phyloP scores from a whole-genome alignment of 2,329 filamentous ascomycete species.

The Stemphylium beticola region DNA sequence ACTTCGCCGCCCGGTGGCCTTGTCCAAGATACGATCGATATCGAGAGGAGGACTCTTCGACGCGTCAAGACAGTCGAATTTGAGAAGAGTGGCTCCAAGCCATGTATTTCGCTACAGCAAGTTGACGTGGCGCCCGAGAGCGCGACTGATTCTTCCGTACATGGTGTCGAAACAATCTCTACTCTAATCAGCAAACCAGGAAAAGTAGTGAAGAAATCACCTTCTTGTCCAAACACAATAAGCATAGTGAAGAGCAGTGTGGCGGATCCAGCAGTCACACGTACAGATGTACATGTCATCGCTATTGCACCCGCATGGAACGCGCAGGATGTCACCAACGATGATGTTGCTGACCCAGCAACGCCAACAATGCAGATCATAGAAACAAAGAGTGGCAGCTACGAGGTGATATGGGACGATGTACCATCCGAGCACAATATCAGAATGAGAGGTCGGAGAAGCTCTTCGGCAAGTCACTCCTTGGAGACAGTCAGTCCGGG shows the following conservation, averaged over 20 bases:
- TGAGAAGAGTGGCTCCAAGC: slow-evolving; percentile 16
- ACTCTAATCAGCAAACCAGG: neutral
- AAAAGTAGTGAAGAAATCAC: neutral
- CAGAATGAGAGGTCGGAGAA: slow-evolving; percentile 14
- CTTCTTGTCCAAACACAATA: slow-evolving; percentile 18
- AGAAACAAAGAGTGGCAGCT: slow-evolving; percentile 34
- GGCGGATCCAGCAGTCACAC: slow-evolving; percentile 39
- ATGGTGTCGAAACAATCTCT: neutral
- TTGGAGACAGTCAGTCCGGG: slow-evolving; percentile 19
- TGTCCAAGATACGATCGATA: neutral
- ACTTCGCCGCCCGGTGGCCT: slow-evolving; percentile 21
- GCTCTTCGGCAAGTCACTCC: slow-evolving; percentile 29
- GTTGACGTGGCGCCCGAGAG: slow-evolving; percentile 5
- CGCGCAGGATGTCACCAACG: neutral
- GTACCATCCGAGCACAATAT: slow-evolving; percentile 19
- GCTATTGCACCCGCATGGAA: slow-evolving; percentile 31
- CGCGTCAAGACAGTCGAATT: slow-evolving; percentile 43
- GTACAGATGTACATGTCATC: slow-evolving; percentile 45
- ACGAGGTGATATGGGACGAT: slow-evolving; percentile 44
- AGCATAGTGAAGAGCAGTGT: slow-evolving; percentile 24
- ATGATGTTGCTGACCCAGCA: slow-evolving; percentile 20
- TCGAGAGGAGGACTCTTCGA: slow-evolving; percentile 17
- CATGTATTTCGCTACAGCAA: slow-evolving; percentile 6
- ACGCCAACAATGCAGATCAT: slow-evolving; percentile 45
- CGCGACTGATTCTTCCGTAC: neutral